Percentiles rank a stretch among this genome's conserved stretches.
Conservation (phyloP, 2,329 filamentous ascomycete species). For the Microdochium paspali region DNA sequence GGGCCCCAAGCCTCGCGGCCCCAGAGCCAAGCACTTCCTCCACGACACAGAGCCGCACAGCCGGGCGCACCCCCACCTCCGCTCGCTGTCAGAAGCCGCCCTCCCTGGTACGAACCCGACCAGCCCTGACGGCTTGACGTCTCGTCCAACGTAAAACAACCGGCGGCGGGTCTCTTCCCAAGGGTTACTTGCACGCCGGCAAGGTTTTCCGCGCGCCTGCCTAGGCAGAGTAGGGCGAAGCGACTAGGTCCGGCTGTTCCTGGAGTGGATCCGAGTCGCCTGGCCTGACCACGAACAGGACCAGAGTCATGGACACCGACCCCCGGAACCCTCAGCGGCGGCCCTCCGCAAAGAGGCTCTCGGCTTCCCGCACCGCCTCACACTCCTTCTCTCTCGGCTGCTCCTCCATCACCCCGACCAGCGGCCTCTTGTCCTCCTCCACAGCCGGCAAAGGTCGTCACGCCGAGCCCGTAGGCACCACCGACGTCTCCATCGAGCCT, state of each 20-base stretch:
- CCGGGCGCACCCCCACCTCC: neutral
- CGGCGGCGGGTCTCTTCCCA: neutral
- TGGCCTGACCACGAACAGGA: conserved; percentile 2
- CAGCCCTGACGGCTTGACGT: neutral
- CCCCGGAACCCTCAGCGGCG: neutral
- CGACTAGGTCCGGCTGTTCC: too few species aligned
- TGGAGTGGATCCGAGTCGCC: neutral
- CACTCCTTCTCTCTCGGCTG: conserved; percentile 33
- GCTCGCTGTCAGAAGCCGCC: neutral
- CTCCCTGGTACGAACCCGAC: too few species aligned
- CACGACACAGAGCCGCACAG: neutral
- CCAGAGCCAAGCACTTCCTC: too few species aligned
- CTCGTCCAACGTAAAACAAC: neutral
- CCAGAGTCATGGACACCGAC: conserved; percentile 4
- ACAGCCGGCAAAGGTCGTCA: conserved; percentile 45
- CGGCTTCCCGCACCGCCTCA: conserved; percentile 12
- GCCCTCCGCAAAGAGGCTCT: conserved; percentile 9
- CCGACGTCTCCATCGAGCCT: conserved; percentile 45
- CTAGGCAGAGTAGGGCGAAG: too few species aligned
- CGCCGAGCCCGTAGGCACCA: conserved; percentile 47
- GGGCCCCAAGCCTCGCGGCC: too few species aligned
- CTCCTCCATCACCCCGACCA: conserved; percentile 24
- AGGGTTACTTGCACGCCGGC: neutral
- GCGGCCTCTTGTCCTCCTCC: conserved; percentile 19
- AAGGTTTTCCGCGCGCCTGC: neutral